Percentiles rank a stretch among this genome's conserved stretches.
Conservation (phyloP, 768 basidiomycete species). For the Auricularia sp. region DNA sequence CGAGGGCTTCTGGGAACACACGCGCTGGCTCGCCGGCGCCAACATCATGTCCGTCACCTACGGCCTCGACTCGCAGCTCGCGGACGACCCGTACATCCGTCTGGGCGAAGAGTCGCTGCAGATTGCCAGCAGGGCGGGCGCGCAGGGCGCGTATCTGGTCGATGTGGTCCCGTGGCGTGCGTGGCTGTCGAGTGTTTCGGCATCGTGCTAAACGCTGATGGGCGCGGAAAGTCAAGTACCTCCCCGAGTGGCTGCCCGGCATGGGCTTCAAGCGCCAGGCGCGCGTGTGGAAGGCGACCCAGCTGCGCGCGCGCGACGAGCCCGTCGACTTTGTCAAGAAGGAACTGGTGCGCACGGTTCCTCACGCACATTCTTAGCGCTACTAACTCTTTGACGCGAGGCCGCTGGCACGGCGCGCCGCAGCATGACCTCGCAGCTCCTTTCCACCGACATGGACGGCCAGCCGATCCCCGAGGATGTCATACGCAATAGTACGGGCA, state of each 20-base stretch:
- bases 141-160: too few relatives aligned
- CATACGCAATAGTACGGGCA: not conserved
- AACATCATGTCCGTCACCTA: constrained; percentile 26
- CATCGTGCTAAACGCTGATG: too few relatives aligned
- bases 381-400: not conserved
- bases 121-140: not conserved
- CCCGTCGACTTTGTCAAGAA: constrained; percentile 46
- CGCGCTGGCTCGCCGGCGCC: constrained; percentile 20
- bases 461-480: not conserved
- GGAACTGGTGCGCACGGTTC: not conserved
- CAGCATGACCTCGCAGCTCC: too few relatives aligned
- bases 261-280: constrained; percentile 24
- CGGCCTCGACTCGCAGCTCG: constrained; percentile 23
- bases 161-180: too few relatives aligned
- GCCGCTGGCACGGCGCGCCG: too few relatives aligned
- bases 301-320: constrained; percentile 13
- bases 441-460: not conserved
- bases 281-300: constrained; percentile 12
- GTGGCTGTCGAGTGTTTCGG: too few relatives aligned
- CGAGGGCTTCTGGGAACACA: too few relatives aligned
- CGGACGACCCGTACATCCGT: constrained; percentile 23
- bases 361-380: too few relatives aligned
- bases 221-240: constrained; percentile 17
- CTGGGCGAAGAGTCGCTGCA: constrained; percentile 17
- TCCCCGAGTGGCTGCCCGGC: constrained; percentile 30